Base-by-base conservation (phyloP, 345 rosid species). In the Kernera saxatilis region DNA sequence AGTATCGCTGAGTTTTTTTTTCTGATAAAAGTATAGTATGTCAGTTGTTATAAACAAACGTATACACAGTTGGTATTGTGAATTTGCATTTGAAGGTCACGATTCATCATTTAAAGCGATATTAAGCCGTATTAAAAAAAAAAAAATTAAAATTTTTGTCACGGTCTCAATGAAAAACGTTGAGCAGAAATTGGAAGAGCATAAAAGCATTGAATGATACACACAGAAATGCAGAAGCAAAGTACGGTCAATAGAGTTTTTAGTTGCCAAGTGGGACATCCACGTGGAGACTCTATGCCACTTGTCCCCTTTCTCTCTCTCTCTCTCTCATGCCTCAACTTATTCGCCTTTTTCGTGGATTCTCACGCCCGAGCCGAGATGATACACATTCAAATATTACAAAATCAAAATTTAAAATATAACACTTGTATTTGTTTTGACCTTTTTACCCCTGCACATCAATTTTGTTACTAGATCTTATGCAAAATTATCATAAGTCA, bases 231-330 rank as follows among this genome's bases (percentile, higher is more conserved):
- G 58, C 50, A 63, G 36, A 74, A 36, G 22, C 27, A 14, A 67
- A 26, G 66, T 61, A 41, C n/a, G 19, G 8, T 32, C 25, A 36
- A 39, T 51, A 26, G 52, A 64, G 33, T 48, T 36, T 30, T 10
- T 1, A 53, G 52, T 22, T 76, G 75, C 71, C 79, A 76, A 70
- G 79, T 76, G 79, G 52, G 67, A 63, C 32, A 55, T 45, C 67
- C 53, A 69, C 79, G 79, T 76, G 79, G 75, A 54, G 39, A 48
- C 35, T 3, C 67, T 3, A 62, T 43, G 44, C 21, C 75, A 73
- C 77, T 73, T 66, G 77, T 73, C 61, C 23, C 25, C 43, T 29
- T 26, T 15, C 3, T 58, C 32, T 43, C 22, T 22, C 8, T 36
- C 33, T 67, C n/a, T n/a, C 53, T 44, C n/a, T 26, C 30, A 56